These are phyloP conservation scores for Styphnolobium japonicum DNA, from an alignment of 306 rosid species.

Conservation along the genomic window DNA sequence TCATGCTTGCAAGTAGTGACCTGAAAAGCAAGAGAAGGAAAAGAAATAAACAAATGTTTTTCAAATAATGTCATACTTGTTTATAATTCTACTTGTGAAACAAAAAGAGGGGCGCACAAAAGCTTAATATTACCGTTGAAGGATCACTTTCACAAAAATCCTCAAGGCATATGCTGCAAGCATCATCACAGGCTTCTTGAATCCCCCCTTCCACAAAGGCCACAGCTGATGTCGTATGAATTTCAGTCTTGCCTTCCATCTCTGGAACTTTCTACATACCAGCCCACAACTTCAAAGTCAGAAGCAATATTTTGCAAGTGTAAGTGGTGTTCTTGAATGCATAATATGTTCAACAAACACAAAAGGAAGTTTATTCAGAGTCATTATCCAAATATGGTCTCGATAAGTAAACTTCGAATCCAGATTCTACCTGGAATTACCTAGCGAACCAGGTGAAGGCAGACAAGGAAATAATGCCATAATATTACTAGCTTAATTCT, in stretches of 20 bases:
- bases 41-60: conserved; percentile 3
- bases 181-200: conserved; percentile 72
- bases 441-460: neutral
- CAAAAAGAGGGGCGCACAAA: neutral
- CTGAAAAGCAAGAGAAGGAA: conserved; percentile 42
- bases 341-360: neutral
- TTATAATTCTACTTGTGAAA: neutral
- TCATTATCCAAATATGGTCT: neutral
- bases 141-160: conserved; percentile 75
- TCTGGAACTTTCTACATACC: conserved; percentile 43
- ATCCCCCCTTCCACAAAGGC: conserved; percentile 94
- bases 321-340: neutral
- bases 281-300: conserved; percentile 25
- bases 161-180: conserved; percentile 94
- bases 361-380: neutral
- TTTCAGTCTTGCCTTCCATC: conserved; percentile 55
- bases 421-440: neutral
- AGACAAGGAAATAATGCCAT: neutral
- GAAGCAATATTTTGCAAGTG: neutral
- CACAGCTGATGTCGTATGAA: conserved; percentile 62
- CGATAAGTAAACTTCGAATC: neutral
- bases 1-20: conserved; percentile 80
- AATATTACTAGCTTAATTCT: neutral
- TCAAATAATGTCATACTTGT: neutral
- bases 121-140: conserved; percentile 52